Evolutionary conservation across 345 rosid genomes (phyloP).

Genomic region (Citrus inodora): DNA sequence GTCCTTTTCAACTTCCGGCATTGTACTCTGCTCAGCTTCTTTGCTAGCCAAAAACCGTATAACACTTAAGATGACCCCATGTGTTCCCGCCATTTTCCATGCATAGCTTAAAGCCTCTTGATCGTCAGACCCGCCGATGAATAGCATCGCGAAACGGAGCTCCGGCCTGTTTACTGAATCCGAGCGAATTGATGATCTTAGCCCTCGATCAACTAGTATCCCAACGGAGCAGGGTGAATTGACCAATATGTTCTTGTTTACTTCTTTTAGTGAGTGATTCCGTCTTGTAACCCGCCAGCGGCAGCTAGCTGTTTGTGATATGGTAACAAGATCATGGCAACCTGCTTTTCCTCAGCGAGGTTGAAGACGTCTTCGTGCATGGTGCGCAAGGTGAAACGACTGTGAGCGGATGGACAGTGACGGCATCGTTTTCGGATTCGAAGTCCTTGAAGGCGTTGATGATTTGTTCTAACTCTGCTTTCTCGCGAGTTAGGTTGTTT

Average conservation of each 20-base stretch:
- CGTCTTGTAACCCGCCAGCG: slow-evolving; percentile 10
- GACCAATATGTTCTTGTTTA: slow-evolving; percentile 18
- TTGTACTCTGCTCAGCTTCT: not conserved
- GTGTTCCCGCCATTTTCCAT: slow-evolving; percentile 19
- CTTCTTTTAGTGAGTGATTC: not conserved
- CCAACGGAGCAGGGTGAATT: slow-evolving; percentile 29
- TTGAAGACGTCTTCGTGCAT: slow-evolving; percentile 33
- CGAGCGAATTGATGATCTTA: not conserved
- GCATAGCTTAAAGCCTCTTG: slow-evolving; percentile 31
- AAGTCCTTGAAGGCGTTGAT: slow-evolving; percentile 17
- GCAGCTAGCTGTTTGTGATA: slow-evolving; percentile 17
- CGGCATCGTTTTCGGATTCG: not conserved
- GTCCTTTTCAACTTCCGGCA: not conserved
- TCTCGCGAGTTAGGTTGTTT: not conserved
- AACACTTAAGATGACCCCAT: slow-evolving; percentile 7
- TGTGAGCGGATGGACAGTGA: slow-evolving; percentile 24
- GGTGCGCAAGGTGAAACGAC: slow-evolving; percentile 27
- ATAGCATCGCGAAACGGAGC: slow-evolving; percentile 20
- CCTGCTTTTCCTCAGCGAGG: slow-evolving; percentile 27
- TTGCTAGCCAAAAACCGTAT: slow-evolving; percentile 12
- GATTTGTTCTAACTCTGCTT: slow-evolving; percentile 19
- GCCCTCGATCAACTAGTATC: slow-evolving; percentile 30
- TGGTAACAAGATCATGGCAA: slow-evolving; percentile 25
- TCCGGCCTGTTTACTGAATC: not conserved
- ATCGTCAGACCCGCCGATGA: slow-evolving; percentile 27